Evolutionary conservation across 495 filamentous ascomycete genomes (phyloP).

Genomic region (Neurospora africana): DNA sequence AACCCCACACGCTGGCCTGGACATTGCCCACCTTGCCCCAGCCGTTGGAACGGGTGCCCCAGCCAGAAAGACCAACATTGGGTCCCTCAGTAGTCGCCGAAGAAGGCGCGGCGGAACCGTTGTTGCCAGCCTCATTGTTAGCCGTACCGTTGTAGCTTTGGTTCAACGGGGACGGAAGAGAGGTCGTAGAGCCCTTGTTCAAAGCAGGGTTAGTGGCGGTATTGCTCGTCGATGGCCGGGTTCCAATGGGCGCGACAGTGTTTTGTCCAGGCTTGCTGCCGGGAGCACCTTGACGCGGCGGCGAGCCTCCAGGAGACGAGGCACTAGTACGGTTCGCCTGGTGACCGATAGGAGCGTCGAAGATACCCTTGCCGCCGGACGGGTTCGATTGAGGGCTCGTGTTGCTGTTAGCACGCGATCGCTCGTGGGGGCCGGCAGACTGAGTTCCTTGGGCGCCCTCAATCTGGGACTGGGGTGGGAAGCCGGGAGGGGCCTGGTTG

Average conservation of each 20-base stretch:
- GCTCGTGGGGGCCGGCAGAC: slow-evolving; percentile 44
- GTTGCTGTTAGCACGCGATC: slow-evolving; percentile 78
- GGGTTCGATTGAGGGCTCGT: slow-evolving; percentile 63
- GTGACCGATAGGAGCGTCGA: slow-evolving; percentile 54
- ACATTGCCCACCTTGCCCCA: slow-evolving; percentile 66
- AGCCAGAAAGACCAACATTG: slow-evolving; percentile 42
- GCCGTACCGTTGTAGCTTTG: slow-evolving; percentile 55
- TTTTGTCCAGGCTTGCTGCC: slow-evolving; percentile 37
- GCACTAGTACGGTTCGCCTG: slow-evolving; percentile 78
- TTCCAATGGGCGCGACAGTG: slow-evolving; percentile 85
- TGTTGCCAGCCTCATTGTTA: slow-evolving; percentile 26
- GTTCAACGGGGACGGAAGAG: slow-evolving; percentile 77
- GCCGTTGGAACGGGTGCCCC: slow-evolving; percentile 61
- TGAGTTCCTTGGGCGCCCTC: slow-evolving; percentile 30
- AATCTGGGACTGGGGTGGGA: slow-evolving; percentile 41
- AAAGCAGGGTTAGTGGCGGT: slow-evolving; percentile 53
- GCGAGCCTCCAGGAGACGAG: slow-evolving; percentile 83
- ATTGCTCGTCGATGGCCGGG: slow-evolving; percentile 54
- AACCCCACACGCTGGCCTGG: slow-evolving; percentile 72
- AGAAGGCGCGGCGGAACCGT: slow-evolving; percentile 21
- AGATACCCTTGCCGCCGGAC: slow-evolving; percentile 53
- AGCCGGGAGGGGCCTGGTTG: slow-evolving; percentile 31
- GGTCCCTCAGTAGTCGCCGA: slow-evolving; percentile 28
- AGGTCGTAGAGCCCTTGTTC: slow-evolving; percentile 81
- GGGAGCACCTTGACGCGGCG: slow-evolving; percentile 54